A percentile compares a stretch with the other conserved stretches of the same genome.
These are phyloP conservation scores for Penicillium expansum DNA, from an alignment of 2,329 filamentous ascomycete genomes.

Conservation along the genomic window DNA sequence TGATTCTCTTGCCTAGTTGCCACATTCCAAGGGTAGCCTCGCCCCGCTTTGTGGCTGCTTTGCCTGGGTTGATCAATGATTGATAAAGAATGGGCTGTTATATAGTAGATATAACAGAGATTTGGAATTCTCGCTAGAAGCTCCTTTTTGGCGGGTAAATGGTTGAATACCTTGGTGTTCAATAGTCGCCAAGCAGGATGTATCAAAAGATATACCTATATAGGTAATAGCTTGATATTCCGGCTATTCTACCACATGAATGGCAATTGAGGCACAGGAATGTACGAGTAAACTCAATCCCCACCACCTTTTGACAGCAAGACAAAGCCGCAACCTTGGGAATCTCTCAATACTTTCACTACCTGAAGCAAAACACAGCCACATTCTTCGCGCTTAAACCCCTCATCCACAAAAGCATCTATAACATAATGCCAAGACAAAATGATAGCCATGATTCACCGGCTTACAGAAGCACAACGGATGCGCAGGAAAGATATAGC, in stretches of 20 bases:
- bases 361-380: background rate
- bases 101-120: background rate
- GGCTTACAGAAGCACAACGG: no score
- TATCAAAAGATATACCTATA: background rate
- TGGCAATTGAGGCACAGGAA: background rate
- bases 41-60: background rate
- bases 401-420: background rate
- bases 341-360: background rate
- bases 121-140: background rate
- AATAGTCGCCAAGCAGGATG: background rate
- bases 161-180: background rate
- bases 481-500: background rate
- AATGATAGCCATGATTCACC: no score
- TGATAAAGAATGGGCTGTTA: background rate
- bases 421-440: no score
- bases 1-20: background rate
- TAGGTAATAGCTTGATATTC: background rate
- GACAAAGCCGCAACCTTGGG: background rate
- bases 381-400: background rate
- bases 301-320: background rate
- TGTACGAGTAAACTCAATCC: background rate
- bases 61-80: background rate
- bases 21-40: conserved; percentile 6
- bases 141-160: background rate
- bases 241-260: background rate